Base-by-base conservation (phyloP, 148 eudicot genomes). In the Spergularia marina region DNA sequence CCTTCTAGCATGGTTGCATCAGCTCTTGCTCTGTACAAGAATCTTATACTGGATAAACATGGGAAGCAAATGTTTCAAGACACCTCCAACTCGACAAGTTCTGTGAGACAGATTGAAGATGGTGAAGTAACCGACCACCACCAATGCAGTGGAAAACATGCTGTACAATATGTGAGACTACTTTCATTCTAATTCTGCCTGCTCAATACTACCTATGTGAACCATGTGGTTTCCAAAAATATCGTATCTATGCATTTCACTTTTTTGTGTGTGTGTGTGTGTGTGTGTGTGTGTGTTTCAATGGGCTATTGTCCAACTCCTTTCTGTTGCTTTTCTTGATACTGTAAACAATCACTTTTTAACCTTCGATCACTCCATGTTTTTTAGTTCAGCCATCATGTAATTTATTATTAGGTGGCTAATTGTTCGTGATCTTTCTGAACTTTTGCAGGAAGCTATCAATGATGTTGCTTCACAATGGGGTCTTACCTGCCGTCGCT, bases 401-500 rank as follows among this genome's bases (percentile, higher is more conserved):
- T 7, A 0, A 16, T 40, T 1, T 44, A 16, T 21, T 44, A 30
- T 44, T 41, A 1, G 7, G 44, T 41, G 39, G 17, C 40, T 74
- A 70, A 21, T 47, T 67, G 70, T 39, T 74, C 40, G 34, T 36
- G 10, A 17, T 15, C 21, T 65, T 65, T 65, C 44, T 16, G 17
- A 39, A 18, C 9, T 17, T 12, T 49, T 53, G 25, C 80, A 95
- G 99, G 84, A 85, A 67, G 70, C 99, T 76, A 90, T 95, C 83
- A 92, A 88, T 79, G 94, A 91, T 41, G 97, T 90, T 78, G 92
- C 99, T 71, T 70, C 78, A 77, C 88, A 86, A 58, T 95, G 99
- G 99, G 99, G 99, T 67, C 84, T 95, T 60, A 55, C 76, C 70
- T 95, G 99, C 73, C 96, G 90, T 74, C 94, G 97, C 68, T 95